These are phyloP conservation scores for Papilionanthe hybrid DNA, from an alignment of 116 monocot species.

Conservation along the genomic window DNA sequence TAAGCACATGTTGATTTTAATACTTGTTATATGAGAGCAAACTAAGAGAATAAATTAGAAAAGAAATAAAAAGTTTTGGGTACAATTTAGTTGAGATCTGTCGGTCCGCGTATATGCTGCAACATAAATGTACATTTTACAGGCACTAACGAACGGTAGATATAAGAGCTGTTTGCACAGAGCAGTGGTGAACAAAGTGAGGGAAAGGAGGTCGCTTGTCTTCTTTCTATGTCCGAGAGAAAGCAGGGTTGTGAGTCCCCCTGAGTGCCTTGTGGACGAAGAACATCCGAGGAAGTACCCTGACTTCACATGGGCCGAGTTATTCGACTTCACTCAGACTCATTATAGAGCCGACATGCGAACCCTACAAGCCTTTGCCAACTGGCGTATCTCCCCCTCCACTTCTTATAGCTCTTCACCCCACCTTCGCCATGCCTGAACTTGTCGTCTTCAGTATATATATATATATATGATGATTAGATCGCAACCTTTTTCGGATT, in stretches of 20 bases:
- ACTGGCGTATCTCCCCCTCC: conserved; percentile 29
- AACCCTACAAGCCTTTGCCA: conserved; percentile 58
- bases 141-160: conserved; percentile 81
- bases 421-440: not conserved
- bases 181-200: conserved; percentile 66
- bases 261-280: conserved; percentile 17
- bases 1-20: too few relatives aligned
- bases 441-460: not conserved
- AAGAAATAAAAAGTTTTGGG: too few relatives aligned
- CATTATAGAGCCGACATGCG: conserved; percentile 67
- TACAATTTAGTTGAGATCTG: too few relatives aligned
- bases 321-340: conserved; percentile 66
- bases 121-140: not conserved
- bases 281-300: conserved; percentile 44
- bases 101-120: too few relatives aligned
- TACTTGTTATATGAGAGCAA: too few relatives aligned
- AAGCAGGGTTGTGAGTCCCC: conserved; percentile 51
- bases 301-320: conserved; percentile 76
- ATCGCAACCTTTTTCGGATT: too few relatives aligned
- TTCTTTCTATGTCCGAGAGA: conserved; percentile 78
- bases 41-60: too few relatives aligned
- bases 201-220: conserved; percentile 60
- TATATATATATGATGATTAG: not conserved
- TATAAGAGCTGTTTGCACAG: conserved; percentile 90
- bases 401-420: not conserved